Evolutionary conservation across 2,329 filamentous ascomycete genomes (phyloP), one percentile per base, ranked within the genome.

Genomic region (Colletotrichum paranaense): DNA sequence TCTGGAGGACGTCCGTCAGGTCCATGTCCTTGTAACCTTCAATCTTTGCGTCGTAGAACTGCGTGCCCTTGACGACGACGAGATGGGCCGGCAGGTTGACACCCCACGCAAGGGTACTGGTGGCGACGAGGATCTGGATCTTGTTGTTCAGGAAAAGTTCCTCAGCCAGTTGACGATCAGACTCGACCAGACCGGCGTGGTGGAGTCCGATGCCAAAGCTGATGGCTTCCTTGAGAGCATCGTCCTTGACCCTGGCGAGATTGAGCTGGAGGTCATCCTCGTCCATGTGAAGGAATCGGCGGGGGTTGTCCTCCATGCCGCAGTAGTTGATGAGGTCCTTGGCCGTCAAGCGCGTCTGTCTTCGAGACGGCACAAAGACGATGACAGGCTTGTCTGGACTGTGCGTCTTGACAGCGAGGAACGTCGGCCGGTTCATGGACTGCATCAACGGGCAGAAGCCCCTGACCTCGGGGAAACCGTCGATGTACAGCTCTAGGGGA

Each of bases 21-120:
- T 99, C 97, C 97, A 99, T 99, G 82, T 99, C 97, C 80, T 94
- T 97, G 85, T 99, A 99, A 0, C 93, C 96, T 85, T 98, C 97
- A 5, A 94, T 97, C 84, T 99, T 99, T 52, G 97, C 97, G 78
- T 99, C 97, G 80, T 97, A 99, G 85, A 94, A 99, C 79, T 99
- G 97, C 0, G 97, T 99, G 67, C 97, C 97, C 82, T 99, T 99
- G 73, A 99, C 97, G 1, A 99, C 94, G 3, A 99, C 97, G 5
- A 99, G 88, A 84, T 99, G 97, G 1, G 97, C 97, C 0, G 97
- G 97, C 78, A 99, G 86, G 81, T 99, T 99, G 78, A 99, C 96
- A 84, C 97, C 97, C 97, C 97, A 99, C 0, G 97, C 97, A 30
- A 99, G 89, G 0, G 97, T 99, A 80, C 95, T 97, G 0, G 97